Evolutionary conservation across 257 asterid species (phyloP).

Genomic region (Solanum virginianum): DNA sequence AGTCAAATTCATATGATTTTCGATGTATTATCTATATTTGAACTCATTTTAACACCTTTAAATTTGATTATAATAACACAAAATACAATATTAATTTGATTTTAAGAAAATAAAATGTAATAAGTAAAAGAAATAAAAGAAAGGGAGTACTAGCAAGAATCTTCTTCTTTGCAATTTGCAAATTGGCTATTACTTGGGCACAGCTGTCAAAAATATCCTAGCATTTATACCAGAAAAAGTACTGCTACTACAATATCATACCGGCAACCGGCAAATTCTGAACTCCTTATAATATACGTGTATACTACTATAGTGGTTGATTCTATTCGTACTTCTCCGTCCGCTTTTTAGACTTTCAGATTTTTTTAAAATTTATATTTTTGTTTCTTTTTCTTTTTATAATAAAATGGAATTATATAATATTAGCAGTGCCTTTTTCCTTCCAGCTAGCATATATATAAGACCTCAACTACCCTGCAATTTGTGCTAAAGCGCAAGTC

Average conservation of each 20-base stretch:
- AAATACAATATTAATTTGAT: no score
- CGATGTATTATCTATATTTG: no score
- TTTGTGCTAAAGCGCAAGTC: slow-evolving; percentile 23
- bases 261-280: neutral
- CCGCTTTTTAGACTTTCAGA: neutral
- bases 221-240: neutral
- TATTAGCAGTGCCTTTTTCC: neutral
- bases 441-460: slow-evolving; percentile 1
- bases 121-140: no score
- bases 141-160: neutral
- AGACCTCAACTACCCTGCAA: neutral
- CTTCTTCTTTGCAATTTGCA: neutral
- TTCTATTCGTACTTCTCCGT: neutral
- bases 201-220: neutral
- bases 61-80: no score
- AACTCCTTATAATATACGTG: neutral
- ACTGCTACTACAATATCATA: neutral
- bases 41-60: no score
- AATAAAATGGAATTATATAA: neutral
- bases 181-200: neutral
- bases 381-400: neutral
- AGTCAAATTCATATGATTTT: no score
- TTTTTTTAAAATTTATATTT: neutral
- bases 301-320: neutral
- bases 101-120: no score